Percentiles rank a stretch among this genome's conserved stretches.
phyloP scores from a whole-genome alignment of 1,284 basidiomycete species.

The Cerrena zonata region DNA sequence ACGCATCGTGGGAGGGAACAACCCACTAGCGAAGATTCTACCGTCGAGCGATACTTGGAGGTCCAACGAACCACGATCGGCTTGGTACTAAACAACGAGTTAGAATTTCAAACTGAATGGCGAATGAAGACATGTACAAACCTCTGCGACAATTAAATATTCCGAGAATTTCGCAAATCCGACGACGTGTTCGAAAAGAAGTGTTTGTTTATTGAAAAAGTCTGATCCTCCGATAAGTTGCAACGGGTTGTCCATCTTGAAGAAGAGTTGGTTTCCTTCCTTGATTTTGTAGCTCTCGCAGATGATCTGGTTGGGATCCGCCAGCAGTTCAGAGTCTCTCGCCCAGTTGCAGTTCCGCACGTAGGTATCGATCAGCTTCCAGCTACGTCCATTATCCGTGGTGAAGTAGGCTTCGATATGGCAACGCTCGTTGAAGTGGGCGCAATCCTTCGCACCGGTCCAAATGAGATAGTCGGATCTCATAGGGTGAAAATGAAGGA shows the following conservation, averaged over 20 bases:
- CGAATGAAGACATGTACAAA: slow-evolving; percentile 1
- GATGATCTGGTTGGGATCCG: slow-evolving; percentile 83
- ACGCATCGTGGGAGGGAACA: slow-evolving; percentile 86
- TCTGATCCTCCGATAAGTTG: slow-evolving; percentile 76
- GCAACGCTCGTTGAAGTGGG: slow-evolving; percentile 44
- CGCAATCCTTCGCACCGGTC: slow-evolving; percentile 75
- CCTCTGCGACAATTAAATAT: slow-evolving; percentile 90
- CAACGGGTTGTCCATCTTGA: slow-evolving; percentile 60
- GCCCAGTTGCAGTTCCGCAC: slow-evolving; percentile 93
- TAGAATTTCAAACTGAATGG: slow-evolving; percentile 7
- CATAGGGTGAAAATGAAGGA: slow-evolving; percentile 84
- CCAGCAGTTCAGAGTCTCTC: slow-evolving; percentile 67
- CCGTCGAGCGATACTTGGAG: slow-evolving; percentile 92
- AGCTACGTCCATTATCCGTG: slow-evolving; percentile 71
- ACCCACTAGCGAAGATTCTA: slow-evolving; percentile 73
- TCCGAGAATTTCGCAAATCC: slow-evolving; percentile 97
- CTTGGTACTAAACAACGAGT: slow-evolving; percentile 45
- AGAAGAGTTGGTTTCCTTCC: slow-evolving; percentile 69
- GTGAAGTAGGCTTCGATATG: slow-evolving; percentile 72
- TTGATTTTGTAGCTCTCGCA: slow-evolving; percentile 88
- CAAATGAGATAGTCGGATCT: slow-evolving; percentile 84
- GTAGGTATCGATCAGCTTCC: slow-evolving; percentile 79
- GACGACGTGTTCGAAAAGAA: slow-evolving; percentile 81
- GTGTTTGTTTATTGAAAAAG: slow-evolving; percentile 70
- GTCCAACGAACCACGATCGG: slow-evolving; percentile 56